These are phyloP conservation scores for Salix dunnii DNA, from an alignment of 345 rosid species.

Conservation along the genomic window DNA sequence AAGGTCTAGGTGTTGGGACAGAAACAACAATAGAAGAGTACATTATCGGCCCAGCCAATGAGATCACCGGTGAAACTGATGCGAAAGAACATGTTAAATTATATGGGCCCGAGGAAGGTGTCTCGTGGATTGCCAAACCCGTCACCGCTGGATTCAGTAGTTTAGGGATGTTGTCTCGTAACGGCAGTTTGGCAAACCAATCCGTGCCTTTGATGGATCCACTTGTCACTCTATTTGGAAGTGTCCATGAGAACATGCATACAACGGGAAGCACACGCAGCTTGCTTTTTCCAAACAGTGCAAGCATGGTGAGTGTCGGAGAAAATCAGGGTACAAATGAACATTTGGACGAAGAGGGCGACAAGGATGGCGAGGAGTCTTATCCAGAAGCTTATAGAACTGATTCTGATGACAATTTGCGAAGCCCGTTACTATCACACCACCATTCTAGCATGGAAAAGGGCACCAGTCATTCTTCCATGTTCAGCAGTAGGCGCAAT, in stretches of 20 bases:
- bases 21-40: slow-evolving; percentile 37
- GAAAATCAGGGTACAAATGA: slow-evolving; percentile 22
- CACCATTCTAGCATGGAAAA: slow-evolving; percentile 15
- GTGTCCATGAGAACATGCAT: slow-evolving; percentile 40
- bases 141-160: slow-evolving; percentile 21
- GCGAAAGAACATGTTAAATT: slow-evolving; percentile 13
- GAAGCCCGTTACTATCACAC: slow-evolving; percentile 31
- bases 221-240: slow-evolving; percentile 40
- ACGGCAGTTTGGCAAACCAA: slow-evolving; percentile 35
- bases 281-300: slow-evolving; percentile 27
- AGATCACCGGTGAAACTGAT: neutral
- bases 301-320: slow-evolving; percentile 28
- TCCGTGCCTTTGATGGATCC: slow-evolving; percentile 37
- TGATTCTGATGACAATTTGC: slow-evolving; percentile 26
- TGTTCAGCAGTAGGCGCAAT: slow-evolving; percentile 13
- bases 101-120: slow-evolving; percentile 24
- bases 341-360: slow-evolving; percentile 30
- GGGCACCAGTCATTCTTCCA: slow-evolving; percentile 1
- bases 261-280: slow-evolving; percentile 24
- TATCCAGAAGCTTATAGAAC: slow-evolving; percentile 8
- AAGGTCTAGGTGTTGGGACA: slow-evolving; percentile 41
- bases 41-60: slow-evolving; percentile 27
- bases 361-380: slow-evolving; percentile 14
- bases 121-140: slow-evolving; percentile 38
- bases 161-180: slow-evolving; percentile 25